Conservation (phyloP, 2,329 filamentous ascomycete species). For the Ophiostoma sp. region DNA sequence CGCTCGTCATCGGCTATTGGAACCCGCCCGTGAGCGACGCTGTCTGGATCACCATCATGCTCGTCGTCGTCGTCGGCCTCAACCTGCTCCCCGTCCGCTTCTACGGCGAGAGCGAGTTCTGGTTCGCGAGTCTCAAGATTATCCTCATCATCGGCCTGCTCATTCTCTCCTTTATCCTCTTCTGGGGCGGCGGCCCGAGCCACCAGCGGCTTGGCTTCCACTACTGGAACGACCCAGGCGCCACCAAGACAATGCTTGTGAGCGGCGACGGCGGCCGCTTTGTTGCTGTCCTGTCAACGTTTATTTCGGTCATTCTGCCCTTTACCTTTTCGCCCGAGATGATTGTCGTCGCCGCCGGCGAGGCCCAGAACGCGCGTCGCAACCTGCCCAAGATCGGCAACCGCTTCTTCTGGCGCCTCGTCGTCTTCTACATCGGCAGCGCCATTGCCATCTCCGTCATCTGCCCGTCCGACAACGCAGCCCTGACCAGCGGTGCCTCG, state of each 20-base stretch:
- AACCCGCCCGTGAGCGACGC: slow-evolving; percentile 36
- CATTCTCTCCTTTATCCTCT: slow-evolving; percentile 41
- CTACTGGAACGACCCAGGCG: slow-evolving; percentile 35
- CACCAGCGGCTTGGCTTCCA: slow-evolving; percentile 23
- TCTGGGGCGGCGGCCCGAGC: slow-evolving; percentile 36
- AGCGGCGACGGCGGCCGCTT: slow-evolving; percentile 38
- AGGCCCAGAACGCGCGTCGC: slow-evolving; percentile 52
- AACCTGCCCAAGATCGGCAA: slow-evolving; percentile 60
- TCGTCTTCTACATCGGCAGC: slow-evolving; percentile 60
- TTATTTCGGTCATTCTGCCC: slow-evolving; percentile 33
- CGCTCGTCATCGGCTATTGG: slow-evolving; percentile 36
- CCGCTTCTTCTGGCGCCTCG: slow-evolving; percentile 61
- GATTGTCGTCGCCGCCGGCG: slow-evolving; percentile 46
- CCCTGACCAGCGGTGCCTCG: slow-evolving; percentile 45
- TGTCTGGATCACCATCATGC: slow-evolving; percentile 37
- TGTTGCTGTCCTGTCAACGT: slow-evolving; percentile 38
- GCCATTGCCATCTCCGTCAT: slow-evolving; percentile 58
- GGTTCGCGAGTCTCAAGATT: slow-evolving; percentile 38
- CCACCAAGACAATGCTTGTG: slow-evolving; percentile 39
- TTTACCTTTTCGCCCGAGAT: slow-evolving; percentile 58
- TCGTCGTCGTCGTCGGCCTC: slow-evolving; percentile 33
- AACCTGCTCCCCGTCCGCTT: slow-evolving; percentile 31
- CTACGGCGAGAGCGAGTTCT: slow-evolving; percentile 26
- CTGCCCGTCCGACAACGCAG: slow-evolving; percentile 54
- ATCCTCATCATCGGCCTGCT: slow-evolving; percentile 46